Conservation (phyloP, 768 basidiomycete genomes). For the Mycena indigotica region DNA sequence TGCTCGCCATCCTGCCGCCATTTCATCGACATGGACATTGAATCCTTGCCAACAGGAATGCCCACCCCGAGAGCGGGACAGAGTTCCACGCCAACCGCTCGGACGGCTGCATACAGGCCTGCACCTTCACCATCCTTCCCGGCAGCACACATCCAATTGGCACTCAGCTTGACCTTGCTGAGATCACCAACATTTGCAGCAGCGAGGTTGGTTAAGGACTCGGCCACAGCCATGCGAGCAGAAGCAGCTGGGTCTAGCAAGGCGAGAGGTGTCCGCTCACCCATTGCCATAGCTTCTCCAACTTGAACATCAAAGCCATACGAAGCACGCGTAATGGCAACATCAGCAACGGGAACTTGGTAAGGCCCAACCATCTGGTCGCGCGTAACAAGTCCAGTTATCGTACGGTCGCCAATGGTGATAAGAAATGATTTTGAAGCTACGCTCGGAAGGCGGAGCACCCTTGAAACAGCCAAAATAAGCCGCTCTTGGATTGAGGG, state of each 20-base stretch:
- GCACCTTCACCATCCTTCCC: conserved; percentile 87
- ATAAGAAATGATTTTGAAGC: conserved; percentile 97
- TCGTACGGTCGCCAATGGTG: conserved; percentile 93
- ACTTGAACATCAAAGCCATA: conserved; percentile 85
- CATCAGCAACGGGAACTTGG: conserved; percentile 97
- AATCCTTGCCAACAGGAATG: conserved; percentile 99
- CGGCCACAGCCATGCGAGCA: conserved; percentile 94
- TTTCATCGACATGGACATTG: conserved; percentile 99
- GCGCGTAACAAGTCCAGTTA: conserved; percentile 91
- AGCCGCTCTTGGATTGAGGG: conserved; percentile 50
- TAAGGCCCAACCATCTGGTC: conserved; percentile 99
- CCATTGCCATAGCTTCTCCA: conserved; percentile 99
- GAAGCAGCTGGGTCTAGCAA: conserved; percentile 86
- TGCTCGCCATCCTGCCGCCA: conserved; percentile 68
- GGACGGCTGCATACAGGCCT: conserved; percentile 85
- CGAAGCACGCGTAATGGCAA: conserved; percentile 92
- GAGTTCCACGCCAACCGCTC: conserved; percentile 89
- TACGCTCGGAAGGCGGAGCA: conserved; percentile 89
- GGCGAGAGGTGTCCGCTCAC: conserved; percentile 93
- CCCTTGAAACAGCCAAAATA: conserved; percentile 68
- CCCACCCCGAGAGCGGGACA: conserved; percentile 92
- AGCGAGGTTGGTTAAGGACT: conserved; percentile 88
- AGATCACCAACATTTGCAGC: conserved; percentile 77
- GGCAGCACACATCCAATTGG: conserved; percentile 99
- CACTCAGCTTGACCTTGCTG: conserved; percentile 86